Evolutionary conservation across 2,329 filamentous ascomycete species (phyloP).

Genomic region (Fusarium coffeatum): DNA sequence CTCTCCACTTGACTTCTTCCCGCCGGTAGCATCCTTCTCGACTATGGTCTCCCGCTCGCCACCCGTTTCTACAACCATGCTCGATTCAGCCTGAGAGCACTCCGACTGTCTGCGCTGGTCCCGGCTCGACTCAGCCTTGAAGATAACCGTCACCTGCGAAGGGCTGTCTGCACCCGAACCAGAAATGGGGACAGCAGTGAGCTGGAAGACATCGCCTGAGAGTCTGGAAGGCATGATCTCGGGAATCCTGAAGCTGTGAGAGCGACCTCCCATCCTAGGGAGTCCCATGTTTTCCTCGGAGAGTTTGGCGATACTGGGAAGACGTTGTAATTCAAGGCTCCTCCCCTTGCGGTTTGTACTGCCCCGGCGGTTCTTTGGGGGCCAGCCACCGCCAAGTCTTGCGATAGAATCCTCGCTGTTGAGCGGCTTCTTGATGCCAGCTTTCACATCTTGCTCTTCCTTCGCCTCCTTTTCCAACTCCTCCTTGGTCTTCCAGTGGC

Average conservation of each 20-base stretch:
- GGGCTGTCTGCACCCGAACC: not conserved
- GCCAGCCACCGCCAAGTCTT: slow-evolving; percentile 9
- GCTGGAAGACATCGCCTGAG: not conserved
- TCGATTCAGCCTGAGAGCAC: not conserved
- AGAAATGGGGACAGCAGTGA: not conserved
- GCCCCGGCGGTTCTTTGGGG: not conserved
- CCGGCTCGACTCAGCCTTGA: not conserved
- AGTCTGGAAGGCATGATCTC: not conserved
- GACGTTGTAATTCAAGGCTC: not conserved
- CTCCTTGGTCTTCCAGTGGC: not conserved
- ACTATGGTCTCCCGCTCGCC: not conserved
- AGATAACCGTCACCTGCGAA: not conserved
- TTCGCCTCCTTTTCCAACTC: not conserved
- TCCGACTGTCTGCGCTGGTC: not conserved
- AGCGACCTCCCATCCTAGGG: not conserved
- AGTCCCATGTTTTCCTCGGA: not conserved
- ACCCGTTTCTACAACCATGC: not conserved
- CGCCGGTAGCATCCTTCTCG: not conserved
- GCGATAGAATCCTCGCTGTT: slow-evolving; percentile 8
- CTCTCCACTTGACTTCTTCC: not conserved
- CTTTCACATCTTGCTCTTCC: not conserved
- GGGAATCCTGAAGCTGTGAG: slow-evolving; percentile 7
- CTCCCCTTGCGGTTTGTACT: not conserved
- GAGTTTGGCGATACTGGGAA: not conserved
- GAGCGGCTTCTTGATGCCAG: not conserved